Evolutionary conservation across 495 filamentous ascomycete species (phyloP), one percentile per base, ranked within the genome.

Genomic region (Penicillium salamii): DNA sequence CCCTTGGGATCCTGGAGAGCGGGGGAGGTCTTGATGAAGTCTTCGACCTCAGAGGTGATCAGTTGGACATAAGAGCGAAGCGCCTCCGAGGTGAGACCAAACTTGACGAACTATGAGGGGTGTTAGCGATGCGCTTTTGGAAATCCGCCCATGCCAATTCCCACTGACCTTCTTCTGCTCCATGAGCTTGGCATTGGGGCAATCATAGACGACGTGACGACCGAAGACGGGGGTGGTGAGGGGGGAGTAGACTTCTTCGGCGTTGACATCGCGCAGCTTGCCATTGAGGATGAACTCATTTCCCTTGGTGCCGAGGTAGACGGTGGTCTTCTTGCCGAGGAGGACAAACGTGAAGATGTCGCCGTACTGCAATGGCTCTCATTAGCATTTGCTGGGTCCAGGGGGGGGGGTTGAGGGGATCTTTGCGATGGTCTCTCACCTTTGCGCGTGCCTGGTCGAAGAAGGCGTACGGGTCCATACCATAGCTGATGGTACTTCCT

Each of bases 281-380:
- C 76, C 81, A 57, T 84, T 84, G 31, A 85, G 67, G 43, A 85
- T 81, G 55, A 84, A 83, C 23, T 84, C 77, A 49, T 83, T 84
- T 9, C 81, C 81, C 57, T 81, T 78, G 24, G 78, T 80, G 28
- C 81, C 81, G 32, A 85, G 63, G 44, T 76, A 83, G 23, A 84
- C 80, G 0, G 81, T 84, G 4, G 75, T 81, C 60, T 80, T 82
- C 68, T 76, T 80, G 38, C 81, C 81, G n/a, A 85, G 73, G 15
- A 85, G 72, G 13, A 83, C 62, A 58, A 85, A 85, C 0, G 81
- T 83, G 57, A 85, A 85, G 52, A 83, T 80, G 52, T 86, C 78
- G 51, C 82, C 82, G 52, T 86, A 84, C 79, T 81, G 57, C 40
- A 34, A 15, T 37, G 17, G 23, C 44, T 11, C 19, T 37, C 8